phyloP scores from a whole-genome alignment of 495 filamentous ascomycete species.

The Symbiotaphrina buchneri region DNA sequence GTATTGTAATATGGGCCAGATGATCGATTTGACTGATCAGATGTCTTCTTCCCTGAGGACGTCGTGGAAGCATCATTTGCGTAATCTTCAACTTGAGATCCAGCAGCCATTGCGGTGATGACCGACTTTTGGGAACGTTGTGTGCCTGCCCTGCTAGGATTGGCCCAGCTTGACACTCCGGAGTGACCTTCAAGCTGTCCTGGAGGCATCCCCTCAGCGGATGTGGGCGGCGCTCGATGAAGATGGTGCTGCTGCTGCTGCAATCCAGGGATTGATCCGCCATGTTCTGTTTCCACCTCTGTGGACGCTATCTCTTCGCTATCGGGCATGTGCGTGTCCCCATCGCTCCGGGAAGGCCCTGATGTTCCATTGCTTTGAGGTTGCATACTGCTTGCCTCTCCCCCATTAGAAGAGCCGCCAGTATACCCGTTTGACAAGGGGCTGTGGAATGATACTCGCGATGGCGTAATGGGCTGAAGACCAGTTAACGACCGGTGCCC shows the following conservation, averaged over 20 bases:
- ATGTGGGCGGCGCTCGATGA: conserved; percentile 25
- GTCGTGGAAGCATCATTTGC: conserved; percentile 71
- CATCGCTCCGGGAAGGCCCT: conserved; percentile 25
- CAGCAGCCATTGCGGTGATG: conserved; percentile 51
- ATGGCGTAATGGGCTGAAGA: conserved; percentile 28
- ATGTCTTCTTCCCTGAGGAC: conserved; percentile 37
- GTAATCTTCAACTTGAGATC: conserved; percentile 53
- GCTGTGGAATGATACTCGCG: conserved; percentile 21
- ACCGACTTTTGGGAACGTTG: conserved; percentile 47
- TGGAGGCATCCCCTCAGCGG: conserved; percentile 13
- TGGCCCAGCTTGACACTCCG: conserved; percentile 3
- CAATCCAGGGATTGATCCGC: no score
- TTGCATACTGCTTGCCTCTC: conserved; percentile 16
- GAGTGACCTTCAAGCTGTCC: conserved; percentile 14
- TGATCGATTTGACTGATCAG: conserved; percentile 28
- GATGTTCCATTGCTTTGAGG: conserved; percentile 47
- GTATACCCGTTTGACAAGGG: conserved; percentile 26
- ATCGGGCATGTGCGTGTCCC: conserved; percentile 32
- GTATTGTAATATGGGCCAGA: conserved; percentile 31
- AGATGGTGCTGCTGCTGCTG: no score
- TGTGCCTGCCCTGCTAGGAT: conserved; percentile 12
- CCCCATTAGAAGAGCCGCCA: conserved; percentile 22
- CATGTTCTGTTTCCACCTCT: no score
- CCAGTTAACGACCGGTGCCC: conserved; percentile 9
- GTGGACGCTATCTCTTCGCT: conserved; percentile 26